A percentile compares a stretch with the other conserved stretches of the same genome.
These are phyloP conservation scores for Phytophthora citrophthora DNA, from an alignment of 352 stramenopile genomes.

Conservation along the genomic window DNA sequence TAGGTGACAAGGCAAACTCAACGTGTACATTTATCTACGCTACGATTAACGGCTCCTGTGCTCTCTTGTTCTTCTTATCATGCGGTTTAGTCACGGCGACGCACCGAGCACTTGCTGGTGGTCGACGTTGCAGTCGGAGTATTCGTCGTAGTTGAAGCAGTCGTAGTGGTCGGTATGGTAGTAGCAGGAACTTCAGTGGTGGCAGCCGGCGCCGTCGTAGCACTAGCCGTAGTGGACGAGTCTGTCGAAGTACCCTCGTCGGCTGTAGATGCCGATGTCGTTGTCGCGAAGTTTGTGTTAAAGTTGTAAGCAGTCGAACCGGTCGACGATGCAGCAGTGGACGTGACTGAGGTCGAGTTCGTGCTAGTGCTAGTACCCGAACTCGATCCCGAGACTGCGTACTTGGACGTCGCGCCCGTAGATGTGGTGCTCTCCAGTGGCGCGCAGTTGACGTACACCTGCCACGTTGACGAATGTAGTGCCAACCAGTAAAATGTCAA, in stretches of 20 bases:
- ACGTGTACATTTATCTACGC: constrained; percentile 20
- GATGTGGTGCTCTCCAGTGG: constrained; percentile 24
- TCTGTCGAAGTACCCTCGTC: constrained; percentile 8
- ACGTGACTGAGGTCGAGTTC: constrained; percentile 3
- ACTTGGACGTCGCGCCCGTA: constrained; percentile 3
- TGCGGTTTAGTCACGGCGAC: constrained; percentile 21
- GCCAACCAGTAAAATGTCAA: constrained; percentile 48
- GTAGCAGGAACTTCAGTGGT: neutral
- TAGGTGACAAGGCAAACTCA: neutral
- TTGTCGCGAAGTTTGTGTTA: constrained; percentile 16
- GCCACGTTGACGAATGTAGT: constrained; percentile 44
- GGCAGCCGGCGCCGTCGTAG: neutral
- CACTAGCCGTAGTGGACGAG: constrained; percentile 3
- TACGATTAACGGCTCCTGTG: neutral
- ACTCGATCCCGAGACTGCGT: neutral
- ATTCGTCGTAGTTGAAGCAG: constrained; percentile 1
- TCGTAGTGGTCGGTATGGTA: neutral
- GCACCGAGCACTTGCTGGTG: constrained; percentile 29
- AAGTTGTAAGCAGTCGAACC: constrained; percentile 16
- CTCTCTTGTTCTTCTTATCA: too few relatives aligned
- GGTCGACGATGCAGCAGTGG: constrained; percentile 1
- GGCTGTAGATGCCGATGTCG: constrained; percentile 16
- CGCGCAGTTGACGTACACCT: constrained; percentile 45
- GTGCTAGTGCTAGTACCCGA: constrained; percentile 13
- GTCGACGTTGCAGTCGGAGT: constrained; percentile 4